These are phyloP conservation scores for Zostera marina DNA, from an alignment of 116 monocot species.

Conservation along the genomic window DNA sequence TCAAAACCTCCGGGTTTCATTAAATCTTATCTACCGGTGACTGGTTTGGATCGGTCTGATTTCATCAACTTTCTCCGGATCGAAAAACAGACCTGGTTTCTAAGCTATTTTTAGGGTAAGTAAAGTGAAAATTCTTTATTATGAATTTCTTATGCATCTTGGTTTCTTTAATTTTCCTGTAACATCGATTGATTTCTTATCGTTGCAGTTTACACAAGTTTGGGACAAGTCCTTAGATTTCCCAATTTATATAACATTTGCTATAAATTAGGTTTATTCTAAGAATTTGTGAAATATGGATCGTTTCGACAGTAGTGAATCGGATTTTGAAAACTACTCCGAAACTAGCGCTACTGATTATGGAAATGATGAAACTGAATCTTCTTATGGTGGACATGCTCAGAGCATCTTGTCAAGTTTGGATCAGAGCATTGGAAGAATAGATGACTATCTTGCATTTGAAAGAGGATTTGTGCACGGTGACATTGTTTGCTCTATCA, in stretches of 20 bases:
- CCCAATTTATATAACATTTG: neutral
- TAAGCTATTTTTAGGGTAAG: neutral
- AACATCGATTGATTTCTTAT: too few species aligned
- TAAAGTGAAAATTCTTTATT: too few species aligned
- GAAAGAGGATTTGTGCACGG: slow-evolving; percentile 72
- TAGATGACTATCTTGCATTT: slow-evolving; percentile 63
- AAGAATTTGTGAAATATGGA: neutral
- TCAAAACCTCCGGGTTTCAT: slow-evolving; percentile 14
- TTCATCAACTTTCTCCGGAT: neutral
- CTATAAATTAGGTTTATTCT: neutral
- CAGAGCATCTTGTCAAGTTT: slow-evolving; percentile 62
- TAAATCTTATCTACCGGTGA: neutral
- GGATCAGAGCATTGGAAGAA: slow-evolving; percentile 66
- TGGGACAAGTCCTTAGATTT: neutral
- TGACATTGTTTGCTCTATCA: slow-evolving; percentile 47
- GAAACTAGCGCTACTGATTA: slow-evolving; percentile 55
- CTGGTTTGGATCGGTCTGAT: neutral
- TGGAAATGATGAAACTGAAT: slow-evolving; percentile 48
- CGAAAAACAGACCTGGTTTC: neutral
- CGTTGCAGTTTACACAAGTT: neutral
- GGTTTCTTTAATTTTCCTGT: too few species aligned
- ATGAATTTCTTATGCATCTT: too few species aligned
- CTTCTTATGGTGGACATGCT: slow-evolving; percentile 46
- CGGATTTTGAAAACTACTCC: slow-evolving; percentile 36
- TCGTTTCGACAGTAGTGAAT: slow-evolving; percentile 21